Base-by-base conservation (phyloP, 179 eudicot species). In the Spergularia azorica region DNA sequence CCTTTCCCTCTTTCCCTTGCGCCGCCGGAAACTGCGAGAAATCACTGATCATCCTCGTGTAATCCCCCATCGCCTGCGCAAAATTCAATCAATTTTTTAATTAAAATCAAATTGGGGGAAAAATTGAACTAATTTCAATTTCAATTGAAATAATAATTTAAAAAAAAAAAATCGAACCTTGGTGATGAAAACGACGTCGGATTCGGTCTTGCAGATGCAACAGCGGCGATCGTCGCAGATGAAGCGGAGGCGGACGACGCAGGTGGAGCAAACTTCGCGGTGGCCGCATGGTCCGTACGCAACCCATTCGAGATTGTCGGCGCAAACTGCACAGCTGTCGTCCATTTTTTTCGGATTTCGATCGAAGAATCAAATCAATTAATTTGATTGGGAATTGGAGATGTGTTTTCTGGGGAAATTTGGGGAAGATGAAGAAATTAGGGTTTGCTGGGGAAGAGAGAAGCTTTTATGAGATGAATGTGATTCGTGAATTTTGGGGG, bases 281-380 rank as follows among this genome's bases (percentile, higher is more conserved):
- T 95, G 97, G 21, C 97, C 97, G 21, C 99, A 93, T 0, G 87
- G 74, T 2, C 98, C 97, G 58, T 93, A 95, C 0, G 95, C 97
- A n/a, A 95, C 99, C 99, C 99, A 95, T 81, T 95, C 99, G 3
- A 95, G 84, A 66, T 79, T 79, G 26, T 91, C 97, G 0, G 99
- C 97, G 77, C 99, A 93, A 21, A 95, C 99, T 11, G 94, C 99
- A 80, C 97, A 95, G 60, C 95, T 88, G 87, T 95, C 99, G 64
- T 95, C 99, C 98, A 93, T 92, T 38, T 59, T 63, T 61, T 18
- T 0, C 3, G 57, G 13, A 54, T 54, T 43, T 43, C 4, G 8
- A 43, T 43, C 48, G 48, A 43, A 43, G 48, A 43, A 43, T 43
- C 0, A 3, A 43, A 43, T 43, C 48, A 6, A 43, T 26, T 26